Base-by-base conservation (phyloP, 805 yeast species). In the Nakazawaea holstii region DNA sequence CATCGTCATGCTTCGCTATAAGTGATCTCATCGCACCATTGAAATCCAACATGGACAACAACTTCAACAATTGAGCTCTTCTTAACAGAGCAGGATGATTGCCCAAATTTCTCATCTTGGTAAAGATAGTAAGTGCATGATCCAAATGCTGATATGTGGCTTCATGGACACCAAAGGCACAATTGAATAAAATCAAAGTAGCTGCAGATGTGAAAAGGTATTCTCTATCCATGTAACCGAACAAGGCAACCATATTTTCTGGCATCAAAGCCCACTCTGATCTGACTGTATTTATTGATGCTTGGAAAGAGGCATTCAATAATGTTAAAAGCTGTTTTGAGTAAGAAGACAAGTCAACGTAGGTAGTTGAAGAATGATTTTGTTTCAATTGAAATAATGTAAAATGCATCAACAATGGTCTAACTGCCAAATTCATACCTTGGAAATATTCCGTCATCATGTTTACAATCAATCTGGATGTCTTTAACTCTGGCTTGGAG, bases 201-300 rank as follows among this genome's bases (percentile, higher is more conserved):
- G 87, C 84, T 3, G 91, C 80, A 0, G 91, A 79, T 0, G 90
- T 85, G 61, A 84, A 86, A 24, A 86, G 66, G 58, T 86, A 86
- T 57, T 86, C 95, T 55, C 95, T 71, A 59, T 86, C 95, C 92
- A 86, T 85, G 70, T 87, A 86, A 2, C 95, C 94, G 65, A 86
- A 86, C 39, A 85, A 63, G 0, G 95, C 92, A n/a, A 86, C 82
- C 89, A 84, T 83, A 53, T 84, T 84, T 48, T 82, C 86, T 0
- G 86, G 87, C 59, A 82, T 69, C 41, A 86, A 66, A 0, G 84
- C 81, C 92, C 92, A 85, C 3, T 86, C 66, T 0, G 85, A 79
- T 52, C 87, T 70, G 35, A 86, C 78, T 0, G 90, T 81, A 58
- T 85, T 84, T 41, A 86, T 83, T 0, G 91, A 84, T 0, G 90